Base-by-base conservation (phyloP, 345 rosid genomes). In the Angophora floribunda region DNA sequence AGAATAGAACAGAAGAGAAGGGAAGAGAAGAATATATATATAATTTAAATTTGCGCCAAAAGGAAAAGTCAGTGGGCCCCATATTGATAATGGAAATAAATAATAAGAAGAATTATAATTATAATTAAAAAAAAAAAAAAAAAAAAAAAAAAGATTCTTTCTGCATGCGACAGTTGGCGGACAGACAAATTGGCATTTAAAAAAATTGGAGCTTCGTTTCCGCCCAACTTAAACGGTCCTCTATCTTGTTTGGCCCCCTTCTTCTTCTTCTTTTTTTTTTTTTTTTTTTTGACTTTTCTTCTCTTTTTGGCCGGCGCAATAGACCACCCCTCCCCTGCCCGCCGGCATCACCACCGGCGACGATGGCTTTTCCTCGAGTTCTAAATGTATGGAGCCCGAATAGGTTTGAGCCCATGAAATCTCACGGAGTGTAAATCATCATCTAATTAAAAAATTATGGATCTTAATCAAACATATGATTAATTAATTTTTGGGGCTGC, bases 371-470 rank as follows among this genome's bases (percentile, higher is more conserved):
- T 22, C 28, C 61, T 55, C 9, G 28, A 9, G 61, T 55, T 28
- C 28, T 28, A 22, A 8, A 55, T 9, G 61, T 36, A 12, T 28
- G 2, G 28, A 55, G 61, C 12, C 28, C 6, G 0, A 22, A 55
- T 22, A 55, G 2, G 61, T 11, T 12, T 1, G 0, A 21, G 12
- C 28, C 61, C 61, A 55, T 55, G 28, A 55, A 22, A 55, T 55
- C 28, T 55, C 12, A 22, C 1, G 5, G 2, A 22, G 11, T 55
- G n/a, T n/a, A n/a, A 22, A 55, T 8, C 61, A 22, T 9, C 11
- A 8, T 4, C 4, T 55, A 5, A 55, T 8, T 0, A 7, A 55
- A 55, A 0, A 22, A 55, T 22, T 1, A 0, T 22, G 28, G 28
- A 55, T 55, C 4, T 22, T 21, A 0, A 55, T 55, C 12, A 55